phyloP scores from a whole-genome alignment of 2,329 filamentous ascomycete genomes.

The Xylariaceae sp. region DNA sequence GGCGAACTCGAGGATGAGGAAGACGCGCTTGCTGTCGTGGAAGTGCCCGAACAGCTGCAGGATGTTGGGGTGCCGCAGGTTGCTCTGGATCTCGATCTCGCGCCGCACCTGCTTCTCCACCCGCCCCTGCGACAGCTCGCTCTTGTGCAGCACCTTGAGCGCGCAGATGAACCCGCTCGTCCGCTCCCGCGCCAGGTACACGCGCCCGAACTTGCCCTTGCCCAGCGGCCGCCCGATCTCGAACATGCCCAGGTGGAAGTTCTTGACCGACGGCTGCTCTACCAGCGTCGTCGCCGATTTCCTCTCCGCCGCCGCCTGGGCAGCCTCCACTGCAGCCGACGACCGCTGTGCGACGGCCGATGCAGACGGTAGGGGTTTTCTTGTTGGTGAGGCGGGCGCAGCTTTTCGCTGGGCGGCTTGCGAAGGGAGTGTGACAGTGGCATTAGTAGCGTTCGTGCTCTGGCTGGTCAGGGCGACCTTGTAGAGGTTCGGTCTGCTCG shows the following conservation, averaged over 20 bases:
- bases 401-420: constrained; percentile 55
- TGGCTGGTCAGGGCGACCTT: constrained; percentile 80
- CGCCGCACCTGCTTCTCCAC: constrained; percentile 84
- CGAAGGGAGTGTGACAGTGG: constrained; percentile 60
- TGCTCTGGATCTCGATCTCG: constrained; percentile 86
- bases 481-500: constrained; percentile 72
- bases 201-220: constrained; percentile 82
- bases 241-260: constrained; percentile 90
- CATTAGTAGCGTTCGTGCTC: constrained; percentile 57
- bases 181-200: constrained; percentile 78
- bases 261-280: constrained; percentile 52
- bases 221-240: constrained; percentile 83
- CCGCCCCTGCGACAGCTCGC: constrained; percentile 67
- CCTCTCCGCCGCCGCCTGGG: constrained; percentile 43
- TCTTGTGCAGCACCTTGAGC: constrained; percentile 81
- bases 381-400: constrained; percentile 43
- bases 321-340: constrained; percentile 42
- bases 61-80: constrained; percentile 81
- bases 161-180: constrained; percentile 78
- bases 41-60: constrained; percentile 81
- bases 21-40: constrained; percentile 82
- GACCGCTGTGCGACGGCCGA: constrained; percentile 21
- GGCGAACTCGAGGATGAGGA: constrained; percentile 81
- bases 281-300: constrained; percentile 46
- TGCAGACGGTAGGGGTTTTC: constrained; percentile 44